phyloP scores from a whole-genome alignment of 108 stramenopile species.

The Pseudonitzschia delicatissima region DNA sequence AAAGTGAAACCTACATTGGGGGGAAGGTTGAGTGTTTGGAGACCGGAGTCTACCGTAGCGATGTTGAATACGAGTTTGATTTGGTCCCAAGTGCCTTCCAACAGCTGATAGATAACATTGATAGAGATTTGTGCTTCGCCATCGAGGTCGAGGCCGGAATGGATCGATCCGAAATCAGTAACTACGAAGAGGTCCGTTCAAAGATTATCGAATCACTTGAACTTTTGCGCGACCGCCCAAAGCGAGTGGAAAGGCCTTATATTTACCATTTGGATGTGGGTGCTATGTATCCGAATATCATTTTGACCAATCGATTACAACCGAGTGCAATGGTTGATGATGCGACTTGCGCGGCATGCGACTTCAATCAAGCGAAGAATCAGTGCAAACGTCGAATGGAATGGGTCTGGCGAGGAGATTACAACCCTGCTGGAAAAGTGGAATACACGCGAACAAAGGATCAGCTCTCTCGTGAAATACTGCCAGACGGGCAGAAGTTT shows the following conservation, averaged over 20 bases:
- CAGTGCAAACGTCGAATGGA: conserved; percentile 96
- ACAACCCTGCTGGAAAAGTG: conserved; percentile 79
- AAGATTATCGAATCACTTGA: conserved; percentile 93
- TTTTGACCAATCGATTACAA: conserved; percentile 97
- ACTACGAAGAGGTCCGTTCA: conserved; percentile 93
- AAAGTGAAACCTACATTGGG: conserved; percentile 99
- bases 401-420: conserved; percentile 99
- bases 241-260: conserved; percentile 87
- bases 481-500: conserved; percentile 73
- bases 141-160: conserved; percentile 96
- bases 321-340: conserved; percentile 96
- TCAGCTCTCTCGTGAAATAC: conserved; percentile 81
- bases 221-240: conserved; percentile 91
- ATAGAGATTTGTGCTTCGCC: conserved; percentile 95
- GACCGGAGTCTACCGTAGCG: conserved; percentile 97
- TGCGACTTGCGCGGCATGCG: conserved; percentile 94
- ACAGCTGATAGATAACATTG: conserved; percentile 93
- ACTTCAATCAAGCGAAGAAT: conserved; percentile 93
- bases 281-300: conserved; percentile 99
- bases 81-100: conserved; percentile 93
- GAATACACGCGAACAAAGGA: conserved; percentile 88
- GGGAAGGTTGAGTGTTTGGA: conserved; percentile 99
- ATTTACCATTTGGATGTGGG: conserved; percentile 98
- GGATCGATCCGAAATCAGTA: conserved; percentile 83
- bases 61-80: conserved; percentile 92